phyloP scores from a whole-genome alignment of 2,329 filamentous ascomycete species.

The Cordyceps cateniannulata region DNA sequence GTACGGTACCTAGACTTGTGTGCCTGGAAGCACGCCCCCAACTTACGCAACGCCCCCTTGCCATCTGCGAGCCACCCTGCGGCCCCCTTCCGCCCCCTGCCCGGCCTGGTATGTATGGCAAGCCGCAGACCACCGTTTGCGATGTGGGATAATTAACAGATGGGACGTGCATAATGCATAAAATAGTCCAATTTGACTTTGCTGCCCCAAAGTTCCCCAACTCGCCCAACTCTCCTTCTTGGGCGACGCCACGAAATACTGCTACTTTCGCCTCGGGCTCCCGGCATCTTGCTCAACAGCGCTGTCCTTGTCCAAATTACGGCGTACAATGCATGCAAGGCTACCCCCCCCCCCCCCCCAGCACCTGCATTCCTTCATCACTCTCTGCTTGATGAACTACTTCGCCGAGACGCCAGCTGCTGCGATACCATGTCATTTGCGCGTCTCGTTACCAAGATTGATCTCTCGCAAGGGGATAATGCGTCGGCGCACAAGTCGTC shows the following conservation, averaged over 20 bases:
- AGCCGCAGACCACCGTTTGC: neutral
- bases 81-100: conserved; percentile 1
- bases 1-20: neutral
- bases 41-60: neutral
- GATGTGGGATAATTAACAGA: conserved; percentile 8
- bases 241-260: neutral
- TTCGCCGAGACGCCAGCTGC: neutral
- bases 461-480: neutral
- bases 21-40: neutral
- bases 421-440: neutral
- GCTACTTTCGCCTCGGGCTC: neutral
- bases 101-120: neutral
- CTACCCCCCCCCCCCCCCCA: conserved; percentile 5
- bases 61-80: neutral
- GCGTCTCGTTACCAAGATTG: neutral
- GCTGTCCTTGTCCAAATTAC: conserved; percentile 4
- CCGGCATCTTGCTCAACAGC: neutral
- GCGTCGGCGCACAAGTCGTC: neutral
- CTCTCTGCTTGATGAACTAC: neutral
- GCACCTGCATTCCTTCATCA: neutral
- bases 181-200: conserved; percentile 10
- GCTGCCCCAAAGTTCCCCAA: neutral
- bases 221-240: neutral
- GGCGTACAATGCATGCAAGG: conserved; percentile 1
- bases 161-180: conserved; percentile 11